These are phyloP conservation scores for Achaetomium macrosporum DNA, from an alignment of 2,329 filamentous ascomycete genomes.

Conservation along the genomic window DNA sequence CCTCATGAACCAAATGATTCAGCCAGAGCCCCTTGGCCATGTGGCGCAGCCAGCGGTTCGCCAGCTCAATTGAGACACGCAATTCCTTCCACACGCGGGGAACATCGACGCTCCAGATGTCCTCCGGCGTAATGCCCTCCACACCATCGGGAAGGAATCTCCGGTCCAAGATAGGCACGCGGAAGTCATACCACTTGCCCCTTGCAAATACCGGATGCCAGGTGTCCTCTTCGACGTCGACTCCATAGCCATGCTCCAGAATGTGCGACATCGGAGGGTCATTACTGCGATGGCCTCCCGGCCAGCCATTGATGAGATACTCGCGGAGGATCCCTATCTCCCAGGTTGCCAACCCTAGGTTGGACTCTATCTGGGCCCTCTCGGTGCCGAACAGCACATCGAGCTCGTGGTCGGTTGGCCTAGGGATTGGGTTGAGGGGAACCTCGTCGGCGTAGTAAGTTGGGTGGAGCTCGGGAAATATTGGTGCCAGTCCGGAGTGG, in stretches of 20 bases:
- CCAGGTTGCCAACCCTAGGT: slow-evolving; percentile 8
- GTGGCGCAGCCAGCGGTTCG: slow-evolving; percentile 5
- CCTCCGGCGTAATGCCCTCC: background rate
- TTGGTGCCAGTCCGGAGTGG: slow-evolving; percentile 6
- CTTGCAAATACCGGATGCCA: slow-evolving; percentile 10
- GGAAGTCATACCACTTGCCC: slow-evolving; percentile 11
- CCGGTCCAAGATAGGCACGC: background rate
- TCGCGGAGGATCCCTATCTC: slow-evolving; percentile 3
- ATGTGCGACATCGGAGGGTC: background rate
- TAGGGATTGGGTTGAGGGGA: background rate
- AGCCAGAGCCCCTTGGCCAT: slow-evolving; percentile 3
- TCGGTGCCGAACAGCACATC: slow-evolving; percentile 10
- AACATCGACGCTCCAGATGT: slow-evolving; percentile 11
- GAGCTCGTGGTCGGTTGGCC: slow-evolving; percentile 3
- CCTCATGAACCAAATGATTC: background rate
- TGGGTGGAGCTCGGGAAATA: background rate
- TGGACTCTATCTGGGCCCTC: background rate
- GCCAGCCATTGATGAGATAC: background rate
- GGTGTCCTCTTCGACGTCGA: slow-evolving; percentile 1
- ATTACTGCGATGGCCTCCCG: background rate
- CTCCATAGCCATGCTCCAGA: background rate
- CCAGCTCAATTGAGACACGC: slow-evolving; percentile 1
- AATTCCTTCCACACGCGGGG: slow-evolving; percentile 7
- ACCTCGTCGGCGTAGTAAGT: slow-evolving; percentile 2
- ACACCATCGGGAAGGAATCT: background rate